Evolutionary conservation across 768 basidiomycete genomes (phyloP).

Genomic region (Tulasnella sp.): DNA sequence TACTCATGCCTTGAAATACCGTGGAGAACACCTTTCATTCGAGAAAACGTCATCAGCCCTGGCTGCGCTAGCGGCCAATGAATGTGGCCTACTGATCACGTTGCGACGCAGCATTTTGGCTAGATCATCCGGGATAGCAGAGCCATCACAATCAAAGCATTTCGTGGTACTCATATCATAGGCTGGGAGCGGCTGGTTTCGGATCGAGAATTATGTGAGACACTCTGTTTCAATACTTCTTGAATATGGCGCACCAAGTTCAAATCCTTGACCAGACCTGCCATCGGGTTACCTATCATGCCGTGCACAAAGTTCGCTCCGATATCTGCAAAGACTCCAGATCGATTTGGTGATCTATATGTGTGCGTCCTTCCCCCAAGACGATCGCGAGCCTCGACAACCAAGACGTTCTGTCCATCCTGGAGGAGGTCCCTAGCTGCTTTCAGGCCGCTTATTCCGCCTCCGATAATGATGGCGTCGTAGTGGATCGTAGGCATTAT

Average conservation of each 20-base stretch:
- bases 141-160: too few relatives aligned
- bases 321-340: neutral
- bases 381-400: conserved; percentile 14
- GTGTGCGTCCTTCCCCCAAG: conserved; percentile 13
- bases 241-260: conserved; percentile 13
- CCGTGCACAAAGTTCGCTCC: conserved; percentile 17
- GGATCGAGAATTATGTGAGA: too few relatives aligned
- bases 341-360: neutral
- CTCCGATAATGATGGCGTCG: conserved; percentile 15
- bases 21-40: neutral
- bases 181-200: too few relatives aligned
- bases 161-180: too few relatives aligned
- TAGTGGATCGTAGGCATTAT: neutral
- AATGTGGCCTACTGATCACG: too few relatives aligned
- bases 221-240: neutral
- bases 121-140: too few relatives aligned
- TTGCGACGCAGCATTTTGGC: too few relatives aligned
- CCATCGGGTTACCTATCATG: conserved; percentile 9
- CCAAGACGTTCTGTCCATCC: conserved; percentile 3
- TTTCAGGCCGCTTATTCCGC: conserved; percentile 11
- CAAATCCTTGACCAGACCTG: neutral
- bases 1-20: neutral
- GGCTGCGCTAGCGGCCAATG: too few relatives aligned
- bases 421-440: neutral
- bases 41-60: too few relatives aligned